Base-by-base conservation (phyloP, 139 green algal genomes). In the Marvania coccoides region DNA sequence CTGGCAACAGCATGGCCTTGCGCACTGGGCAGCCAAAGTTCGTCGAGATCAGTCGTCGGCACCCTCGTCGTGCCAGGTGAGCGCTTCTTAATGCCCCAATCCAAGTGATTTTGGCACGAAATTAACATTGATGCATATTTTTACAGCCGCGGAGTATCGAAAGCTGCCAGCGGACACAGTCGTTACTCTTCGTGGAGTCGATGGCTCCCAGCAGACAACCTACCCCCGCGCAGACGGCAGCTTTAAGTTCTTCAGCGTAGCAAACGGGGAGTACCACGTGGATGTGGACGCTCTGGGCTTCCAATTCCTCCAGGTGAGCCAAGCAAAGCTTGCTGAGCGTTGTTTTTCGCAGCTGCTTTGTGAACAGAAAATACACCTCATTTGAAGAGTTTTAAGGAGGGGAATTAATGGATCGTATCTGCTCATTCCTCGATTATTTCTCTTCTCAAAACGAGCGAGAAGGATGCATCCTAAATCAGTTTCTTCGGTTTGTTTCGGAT, bases 171-270 rank as follows among this genome's bases (percentile, higher is more conserved):
- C 35, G n/a, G 47, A 53, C 2, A 54, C 37, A 12, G 55, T 67
- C 42, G 39, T 84, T 19, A 7, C 57, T 14, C 40, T 83, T n/a
- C 54, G 35, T 26, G 30, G 65, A 30, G 61, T 71, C 35, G 47
- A 55, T 19, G 65, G 70, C 33, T 28, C 8, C 12, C 29, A 39
- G 28, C 39, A 59, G 28, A 19, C 54, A 9, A 54, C 65, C 12
- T 76, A 56, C 13, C 39, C 56, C 12, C 40, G 38, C 19, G 15
- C 63, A 7, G 75, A 83, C 42, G 70, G 75, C 23, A 67, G 33
- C 14, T 84, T 84, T 19, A 28, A n/a, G 1, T 76, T 84, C 3
- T 28, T 61, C 26, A 35, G 56, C 6, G 75, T 84, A 47, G 69
- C 70, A 9, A 40, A 53, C 6, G 78, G 78, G 2, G 53, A 64